These are phyloP conservation scores for Rhodotorula sp. DNA, from an alignment of 1,284 basidiomycete species.

Conservation along the genomic window DNA sequence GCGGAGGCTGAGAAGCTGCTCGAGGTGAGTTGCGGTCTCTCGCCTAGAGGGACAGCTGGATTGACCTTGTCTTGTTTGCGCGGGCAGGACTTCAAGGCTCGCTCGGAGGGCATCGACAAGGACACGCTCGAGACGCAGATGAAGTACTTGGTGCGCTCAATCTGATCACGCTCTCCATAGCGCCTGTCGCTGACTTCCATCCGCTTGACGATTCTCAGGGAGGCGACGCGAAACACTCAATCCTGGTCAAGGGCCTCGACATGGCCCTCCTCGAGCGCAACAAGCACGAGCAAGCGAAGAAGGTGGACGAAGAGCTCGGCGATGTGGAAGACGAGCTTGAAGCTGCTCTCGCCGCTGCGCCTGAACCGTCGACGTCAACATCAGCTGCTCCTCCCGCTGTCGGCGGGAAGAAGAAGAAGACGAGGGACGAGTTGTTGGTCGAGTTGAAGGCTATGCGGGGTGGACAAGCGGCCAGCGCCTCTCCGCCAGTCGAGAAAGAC, in stretches of 20 bases:
- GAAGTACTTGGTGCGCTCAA: slow-evolving; percentile 33
- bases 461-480: slow-evolving; percentile 23
- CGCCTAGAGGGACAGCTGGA: background rate
- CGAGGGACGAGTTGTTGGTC: slow-evolving; percentile 35
- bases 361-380: background rate
- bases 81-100: slow-evolving; percentile 30
- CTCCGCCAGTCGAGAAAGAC: slow-evolving; percentile 10
- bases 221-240: slow-evolving; percentile 45
- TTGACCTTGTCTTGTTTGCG: too few relatives aligned
- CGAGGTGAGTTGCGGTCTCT: slow-evolving; percentile 11
- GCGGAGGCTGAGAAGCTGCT: slow-evolving; percentile 35
- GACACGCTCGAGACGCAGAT: slow-evolving; percentile 24
- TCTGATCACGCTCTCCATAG: background rate
- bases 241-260: slow-evolving; percentile 48
- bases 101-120: slow-evolving; percentile 14
- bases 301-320: slow-evolving; percentile 14
- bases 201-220: slow-evolving; percentile 23
- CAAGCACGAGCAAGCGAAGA: slow-evolving; percentile 34
- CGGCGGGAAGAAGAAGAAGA: slow-evolving; percentile 12
- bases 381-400: background rate
- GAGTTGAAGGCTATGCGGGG: slow-evolving; percentile 36
- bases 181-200: too few relatives aligned
- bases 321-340: slow-evolving; percentile 32
- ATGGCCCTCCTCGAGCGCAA: slow-evolving; percentile 45
- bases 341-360: slow-evolving; percentile 3